A percentile compares a stretch with the other conserved stretches of the same genome.
These are phyloP conservation scores for Echites panduratus DNA, from an alignment of 257 asterid genomes.

Conservation along the genomic window DNA sequence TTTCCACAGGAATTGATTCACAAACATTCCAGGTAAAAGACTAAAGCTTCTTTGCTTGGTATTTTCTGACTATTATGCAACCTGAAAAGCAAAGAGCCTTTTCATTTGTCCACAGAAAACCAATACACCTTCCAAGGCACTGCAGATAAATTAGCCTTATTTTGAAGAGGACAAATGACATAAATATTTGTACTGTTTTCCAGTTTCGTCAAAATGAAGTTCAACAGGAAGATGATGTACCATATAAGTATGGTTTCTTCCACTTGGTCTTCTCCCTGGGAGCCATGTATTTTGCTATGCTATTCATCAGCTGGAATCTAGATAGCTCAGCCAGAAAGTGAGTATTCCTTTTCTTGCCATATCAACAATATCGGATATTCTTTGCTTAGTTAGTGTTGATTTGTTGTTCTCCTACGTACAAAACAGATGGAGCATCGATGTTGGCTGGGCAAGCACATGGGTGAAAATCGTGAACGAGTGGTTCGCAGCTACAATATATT, in stretches of 20 bases:
- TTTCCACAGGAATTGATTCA: conserved; percentile 93
- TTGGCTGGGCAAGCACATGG: conserved; percentile 97
- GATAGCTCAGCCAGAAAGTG: conserved; percentile 71
- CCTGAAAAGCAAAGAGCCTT: neutral
- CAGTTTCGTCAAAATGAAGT: conserved; percentile 56
- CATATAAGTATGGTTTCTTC: conserved; percentile 81
- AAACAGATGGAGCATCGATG: conserved; percentile 86
- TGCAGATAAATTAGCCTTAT: neutral
- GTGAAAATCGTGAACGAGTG: conserved; percentile 84
- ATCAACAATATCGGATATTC: no score
- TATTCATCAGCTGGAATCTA: conserved; percentile 86
- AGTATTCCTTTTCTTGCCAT: conserved; percentile 15
- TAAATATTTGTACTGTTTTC: neutral
- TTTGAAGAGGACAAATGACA: neutral
- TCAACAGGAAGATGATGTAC: conserved; percentile 58
- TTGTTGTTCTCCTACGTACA: neutral
- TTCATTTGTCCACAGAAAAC: neutral
- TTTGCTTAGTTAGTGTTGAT: neutral
- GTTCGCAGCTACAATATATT: conserved; percentile 88
- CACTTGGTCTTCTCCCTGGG: conserved; percentile 82
- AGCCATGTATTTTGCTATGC: conserved; percentile 93
- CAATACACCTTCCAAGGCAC: no score
- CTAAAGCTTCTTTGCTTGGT: neutral
- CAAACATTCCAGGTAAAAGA: conserved; percentile 71
- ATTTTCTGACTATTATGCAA: no score